Evolutionary conservation across 2,329 filamentous ascomycete species (phyloP), one percentile per base, ranked within the genome.

Genomic region (Pseudogymnoascus sp.): DNA sequence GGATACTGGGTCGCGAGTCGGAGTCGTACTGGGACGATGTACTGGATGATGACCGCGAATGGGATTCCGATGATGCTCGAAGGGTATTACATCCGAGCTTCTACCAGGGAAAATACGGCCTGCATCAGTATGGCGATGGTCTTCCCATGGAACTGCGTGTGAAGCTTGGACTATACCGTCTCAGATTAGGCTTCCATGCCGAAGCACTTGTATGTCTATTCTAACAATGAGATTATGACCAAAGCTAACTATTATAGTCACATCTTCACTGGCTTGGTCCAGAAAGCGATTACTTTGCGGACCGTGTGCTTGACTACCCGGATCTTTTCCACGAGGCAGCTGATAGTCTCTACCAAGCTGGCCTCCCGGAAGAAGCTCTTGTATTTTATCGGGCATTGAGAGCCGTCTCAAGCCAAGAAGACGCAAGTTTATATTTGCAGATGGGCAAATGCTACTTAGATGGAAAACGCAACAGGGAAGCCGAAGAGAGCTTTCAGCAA

Each of bases 111-210:
- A 74, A 74, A 47, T 84, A 84, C 70, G 77, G 81, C 1, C 69
- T 75, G 3, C 77, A 80, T 5, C 76, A 81, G 0, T 96, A 96
- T 71, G 92, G 90, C 0, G 73, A 81, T 38, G 85, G 86, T 1
- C 77, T 97, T 38, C 93, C 92, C 0, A 73, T 92, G 4, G 92
- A 97, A 66, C 78, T 99, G 41, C 86, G 93, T 18, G 83, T 90
- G 30, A 94, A 93, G 70, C 77, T 99, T 65, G 93, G 90, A 3
- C 77, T 93, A 3, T 93, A 91, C 70, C 86, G 94, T n/a, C 75
- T 96, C 36, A 86, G 85, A 61, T 77, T 90, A 63, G 85, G 84
- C 0, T 77, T 87, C 25, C 76, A 83, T 20, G 76, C 84, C 12
- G 93, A 97, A 76, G 92, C 90, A 16, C 79, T 89, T 75, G 87